These are phyloP conservation scores for Arctium lappa DNA, from an alignment of 129 eudicot genomes.

Conservation along the genomic window DNA sequence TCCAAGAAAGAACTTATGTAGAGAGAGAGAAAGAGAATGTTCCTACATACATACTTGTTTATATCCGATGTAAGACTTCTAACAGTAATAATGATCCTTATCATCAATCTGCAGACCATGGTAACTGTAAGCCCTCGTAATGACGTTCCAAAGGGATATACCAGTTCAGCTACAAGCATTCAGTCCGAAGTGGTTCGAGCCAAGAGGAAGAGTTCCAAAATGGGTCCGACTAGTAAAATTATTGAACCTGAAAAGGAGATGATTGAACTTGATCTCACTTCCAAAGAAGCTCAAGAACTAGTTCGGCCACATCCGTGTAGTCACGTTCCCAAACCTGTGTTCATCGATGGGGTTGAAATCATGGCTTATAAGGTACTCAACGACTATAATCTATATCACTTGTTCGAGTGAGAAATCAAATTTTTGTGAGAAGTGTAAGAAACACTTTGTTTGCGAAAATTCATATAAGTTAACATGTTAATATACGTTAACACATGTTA, in stretches of 20 bases:
- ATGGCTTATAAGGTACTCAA: constrained; percentile 52
- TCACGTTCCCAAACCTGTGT: constrained; percentile 26
- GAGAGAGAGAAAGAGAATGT: background rate
- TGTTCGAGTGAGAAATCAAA: too few relatives aligned
- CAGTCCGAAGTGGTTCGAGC: constrained; percentile 18
- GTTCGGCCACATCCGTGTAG: constrained; percentile 41
- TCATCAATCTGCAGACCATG: background rate
- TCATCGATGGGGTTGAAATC: constrained; percentile 53
- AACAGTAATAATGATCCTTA: background rate
- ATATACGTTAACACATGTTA: too few relatives aligned
- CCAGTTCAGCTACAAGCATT: background rate
- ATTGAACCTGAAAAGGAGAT: constrained; percentile 34
- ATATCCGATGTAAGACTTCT: too few relatives aligned
- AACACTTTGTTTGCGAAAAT: too few relatives aligned
- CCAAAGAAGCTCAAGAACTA: constrained; percentile 48
- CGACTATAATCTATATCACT: background rate
- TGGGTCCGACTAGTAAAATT: constrained; percentile 37
- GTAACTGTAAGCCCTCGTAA: background rate
- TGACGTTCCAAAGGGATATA: background rate
- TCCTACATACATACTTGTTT: background rate
- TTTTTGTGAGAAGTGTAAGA: too few relatives aligned
- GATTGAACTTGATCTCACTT: constrained; percentile 40
- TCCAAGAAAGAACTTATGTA: background rate
- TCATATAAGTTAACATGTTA: too few relatives aligned
- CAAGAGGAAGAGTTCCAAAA: constrained; percentile 48